Base-by-base conservation (phyloP, 2,329 filamentous ascomycete species). In the Diplodia sapinea region DNA sequence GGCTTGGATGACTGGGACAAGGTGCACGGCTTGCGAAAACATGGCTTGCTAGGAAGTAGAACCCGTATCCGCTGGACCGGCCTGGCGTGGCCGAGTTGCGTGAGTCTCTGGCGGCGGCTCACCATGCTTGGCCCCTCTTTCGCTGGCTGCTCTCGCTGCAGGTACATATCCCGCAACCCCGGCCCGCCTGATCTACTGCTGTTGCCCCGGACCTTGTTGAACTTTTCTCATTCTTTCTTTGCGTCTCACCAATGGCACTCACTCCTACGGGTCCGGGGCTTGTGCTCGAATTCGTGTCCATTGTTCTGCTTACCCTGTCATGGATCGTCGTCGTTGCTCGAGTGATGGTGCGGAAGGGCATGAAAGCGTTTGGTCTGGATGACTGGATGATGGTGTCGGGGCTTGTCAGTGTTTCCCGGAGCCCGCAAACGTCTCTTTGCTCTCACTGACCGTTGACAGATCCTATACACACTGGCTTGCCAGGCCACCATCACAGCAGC, bases 341-440 rank as follows among this genome's bases (percentile, higher is more conserved):
- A 12, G 20, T 62, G 3, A 3, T 50, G 13, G 65, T 67, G 43
- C 26, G 65, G 36, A 49, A n/a, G n/a, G 20, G 55, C 12, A 62
- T 61, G 20, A 40, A 33, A 15, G 49, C 49, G 31, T 36, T 67
- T 12, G 65, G 65, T 11, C 9, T 26, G 12, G 55, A 67, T n/a
- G 65, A 67, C 20, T 47, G 31, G 31, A 36, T 62, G 15, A 67
- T 67, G 55, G 33, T 57, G 9, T 20, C n/a, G 8, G 65, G 65
- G 9, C 55, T 67, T 9, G 65, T 67, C 51, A 7, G 65, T 61
- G 7, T 31, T 15, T 9, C 43, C n/a, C 11, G 17, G n/a, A 47
- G 3, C 29, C 26, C 11, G 7, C 4, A 4, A 11, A 4, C 15
- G 9, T 51, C 3, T n/a, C 20, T 2, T 26, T 33, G 4, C 31